Conservation (phyloP, 2,329 filamentous ascomycete genomes). For the Tolypocladium paradoxum region DNA sequence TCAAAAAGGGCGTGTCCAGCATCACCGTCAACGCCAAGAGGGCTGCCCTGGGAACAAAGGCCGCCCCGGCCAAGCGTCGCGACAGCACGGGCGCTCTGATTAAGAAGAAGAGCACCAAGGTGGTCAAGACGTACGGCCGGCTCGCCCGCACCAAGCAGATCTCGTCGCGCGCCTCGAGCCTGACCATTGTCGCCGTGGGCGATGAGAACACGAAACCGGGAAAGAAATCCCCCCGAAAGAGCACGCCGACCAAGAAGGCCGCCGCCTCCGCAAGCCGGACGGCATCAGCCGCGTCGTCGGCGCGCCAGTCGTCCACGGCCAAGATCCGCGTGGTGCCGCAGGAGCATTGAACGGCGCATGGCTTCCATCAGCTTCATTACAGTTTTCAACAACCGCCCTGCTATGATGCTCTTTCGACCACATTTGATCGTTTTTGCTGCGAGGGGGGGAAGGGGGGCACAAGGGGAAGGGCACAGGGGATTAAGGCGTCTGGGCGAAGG, state of each 20-base stretch:
- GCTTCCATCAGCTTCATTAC: not conserved
- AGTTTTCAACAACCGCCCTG: not conserved
- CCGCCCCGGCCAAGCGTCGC: constrained; percentile 14
- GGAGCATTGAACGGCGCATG: not conserved
- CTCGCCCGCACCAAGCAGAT: constrained; percentile 1
- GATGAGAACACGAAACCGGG: constrained; percentile 2
- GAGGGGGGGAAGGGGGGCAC: not conserved
- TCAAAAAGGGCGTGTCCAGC: constrained; percentile 25
- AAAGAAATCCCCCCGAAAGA: not conserved
- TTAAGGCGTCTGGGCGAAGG: not conserved
- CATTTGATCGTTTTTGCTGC: not conserved
- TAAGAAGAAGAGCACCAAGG: constrained; percentile 17
- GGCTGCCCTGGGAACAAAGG: constrained; percentile 13
- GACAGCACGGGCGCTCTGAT: constrained; percentile 13
- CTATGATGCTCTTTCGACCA: not conserved
- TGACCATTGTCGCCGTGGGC: constrained; percentile 7
- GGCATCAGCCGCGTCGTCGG: not conserved
- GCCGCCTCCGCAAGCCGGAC: not conserved
- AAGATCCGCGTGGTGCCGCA: constrained; percentile 3
- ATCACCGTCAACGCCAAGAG: constrained; percentile 19
- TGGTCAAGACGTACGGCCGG: constrained; percentile 7
- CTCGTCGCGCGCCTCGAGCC: constrained; percentile 8
- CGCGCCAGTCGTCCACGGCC: constrained; percentile 4
- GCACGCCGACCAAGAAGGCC: not conserved
- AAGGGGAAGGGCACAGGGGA: not conserved